Evolutionary conservation across 352 stramenopile genomes (phyloP).

Genomic region (Phytophthora colocasiae): DNA sequence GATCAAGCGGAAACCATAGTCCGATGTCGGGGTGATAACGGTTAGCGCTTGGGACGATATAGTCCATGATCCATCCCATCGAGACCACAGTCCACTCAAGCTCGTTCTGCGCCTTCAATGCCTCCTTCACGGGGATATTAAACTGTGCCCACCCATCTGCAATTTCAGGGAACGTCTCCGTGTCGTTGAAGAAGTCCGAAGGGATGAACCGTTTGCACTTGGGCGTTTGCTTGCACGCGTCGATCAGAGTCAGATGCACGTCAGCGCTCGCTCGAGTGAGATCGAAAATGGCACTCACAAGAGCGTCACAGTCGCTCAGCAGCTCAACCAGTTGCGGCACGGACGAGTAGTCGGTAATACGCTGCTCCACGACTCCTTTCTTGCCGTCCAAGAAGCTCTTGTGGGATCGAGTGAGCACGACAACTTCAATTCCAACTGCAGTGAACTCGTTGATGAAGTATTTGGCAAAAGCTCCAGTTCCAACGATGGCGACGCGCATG

Average conservation of each 20-base stretch:
- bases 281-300: constrained; percentile 40
- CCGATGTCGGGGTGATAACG: constrained; percentile 35
- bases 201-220: constrained; percentile 63
- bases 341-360: constrained; percentile 42
- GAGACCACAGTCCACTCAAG: constrained; percentile 48
- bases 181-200: constrained; percentile 42
- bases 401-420: constrained; percentile 46
- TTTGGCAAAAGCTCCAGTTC: constrained; percentile 45
- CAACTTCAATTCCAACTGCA: constrained; percentile 34
- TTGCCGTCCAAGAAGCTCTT: constrained; percentile 46
- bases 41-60: constrained; percentile 38
- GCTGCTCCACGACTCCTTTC: constrained; percentile 36
- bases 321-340: constrained; percentile 25
- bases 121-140: constrained; percentile 23
- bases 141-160: constrained; percentile 12
- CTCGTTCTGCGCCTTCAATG: constrained; percentile 33
- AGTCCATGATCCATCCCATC: constrained; percentile 42
- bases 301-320: constrained; percentile 13
- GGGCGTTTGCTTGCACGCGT: constrained; percentile 44
- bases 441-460: constrained; percentile 39
- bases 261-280: constrained; percentile 14
- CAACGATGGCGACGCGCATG: constrained; percentile 35
- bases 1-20: constrained; percentile 29
- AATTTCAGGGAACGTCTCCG: constrained; percentile 34
- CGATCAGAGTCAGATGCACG: constrained; percentile 35